Evolutionary conservation across 2,329 filamentous ascomycete genomes (phyloP), one percentile per base, ranked within the genome.

Genomic region (Cordyceps tenuipes): DNA sequence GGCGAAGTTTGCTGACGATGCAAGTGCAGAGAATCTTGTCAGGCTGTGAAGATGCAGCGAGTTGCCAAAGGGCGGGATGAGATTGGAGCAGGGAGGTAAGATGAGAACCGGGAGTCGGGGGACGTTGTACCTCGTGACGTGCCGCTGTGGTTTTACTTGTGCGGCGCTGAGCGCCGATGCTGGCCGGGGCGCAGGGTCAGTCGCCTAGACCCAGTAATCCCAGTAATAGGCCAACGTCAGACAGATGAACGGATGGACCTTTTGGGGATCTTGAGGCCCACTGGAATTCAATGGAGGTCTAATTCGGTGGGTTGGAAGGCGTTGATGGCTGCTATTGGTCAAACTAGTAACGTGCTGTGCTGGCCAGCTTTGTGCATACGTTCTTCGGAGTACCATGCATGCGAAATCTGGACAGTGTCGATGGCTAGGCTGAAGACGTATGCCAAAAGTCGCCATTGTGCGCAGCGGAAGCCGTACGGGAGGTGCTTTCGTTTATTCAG

Each of bases 101-200:
- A 26, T 59, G 49, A 59, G 57, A 48, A 54, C 34, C 41, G 43
- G 57, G 41, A 46, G 49, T 53, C 57, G 49, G 48, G 49, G 55
- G 57, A 23, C 23, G 23, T n/a, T n/a, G n/a, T 23, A 9, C 55
- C 57, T 39, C 39, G 49, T 59, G 48, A 59, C 48, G 48, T 17
- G 46, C 23, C 1, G 36, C 31, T 10, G 29, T 58, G 17, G 36
- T 43, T 50, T 41, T 50, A 19, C 39, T 59, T 41, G 26, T 26
- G 39, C 49, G 46, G 8, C 36, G 43, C 49, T 23, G 43, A 21
- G 34, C 34, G 59, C 59, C 59, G 59, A 56, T 50, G 59, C 51
- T 60, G 50, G 59, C 59, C 59, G 59, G 52, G 39, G 26, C 43
- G 12, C 41, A 47, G 43, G 53, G 41, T 44, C 21, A 36, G 41